These are phyloP conservation scores for Tetraselmis chui DNA, from an alignment of 139 green algal species.

Conservation along the genomic window DNA sequence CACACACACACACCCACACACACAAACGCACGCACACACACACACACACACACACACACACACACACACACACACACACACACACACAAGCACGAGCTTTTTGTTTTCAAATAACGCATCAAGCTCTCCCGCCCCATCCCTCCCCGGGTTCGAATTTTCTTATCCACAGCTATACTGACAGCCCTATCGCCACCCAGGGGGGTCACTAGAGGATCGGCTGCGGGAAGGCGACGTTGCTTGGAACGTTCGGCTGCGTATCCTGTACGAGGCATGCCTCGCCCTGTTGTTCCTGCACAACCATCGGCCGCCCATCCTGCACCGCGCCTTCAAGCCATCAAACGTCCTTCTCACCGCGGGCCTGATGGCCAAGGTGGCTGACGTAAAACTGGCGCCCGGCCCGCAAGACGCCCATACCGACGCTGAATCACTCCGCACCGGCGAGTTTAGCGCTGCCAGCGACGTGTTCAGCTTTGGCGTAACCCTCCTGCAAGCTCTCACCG, in stretches of 20 bases:
- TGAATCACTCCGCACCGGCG: neutral
- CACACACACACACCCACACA: no score
- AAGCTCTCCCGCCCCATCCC: no score
- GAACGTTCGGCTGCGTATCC: neutral
- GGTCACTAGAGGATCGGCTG: neutral
- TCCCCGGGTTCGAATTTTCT: no score
- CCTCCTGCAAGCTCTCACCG: neutral
- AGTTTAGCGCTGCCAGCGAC: neutral
- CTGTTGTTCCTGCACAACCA: neutral
- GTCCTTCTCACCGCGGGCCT: neutral
- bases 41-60: no score
- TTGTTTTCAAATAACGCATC: no score
- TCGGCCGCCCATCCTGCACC: neutral
- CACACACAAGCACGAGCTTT: no score
- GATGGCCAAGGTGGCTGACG: neutral
- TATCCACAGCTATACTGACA: no score
- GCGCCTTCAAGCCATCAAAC: neutral
- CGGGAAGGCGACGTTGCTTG: neutral
- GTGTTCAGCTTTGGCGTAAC: neutral
- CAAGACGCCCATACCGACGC: no score
- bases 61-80: no score
- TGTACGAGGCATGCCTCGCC: neutral
- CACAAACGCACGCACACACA: no score
- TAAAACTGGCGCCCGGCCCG: neutral
- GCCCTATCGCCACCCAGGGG: neutral